Conservation (phyloP, 202 grass and related monocot genomes). For the Panicum virgatum region DNA sequence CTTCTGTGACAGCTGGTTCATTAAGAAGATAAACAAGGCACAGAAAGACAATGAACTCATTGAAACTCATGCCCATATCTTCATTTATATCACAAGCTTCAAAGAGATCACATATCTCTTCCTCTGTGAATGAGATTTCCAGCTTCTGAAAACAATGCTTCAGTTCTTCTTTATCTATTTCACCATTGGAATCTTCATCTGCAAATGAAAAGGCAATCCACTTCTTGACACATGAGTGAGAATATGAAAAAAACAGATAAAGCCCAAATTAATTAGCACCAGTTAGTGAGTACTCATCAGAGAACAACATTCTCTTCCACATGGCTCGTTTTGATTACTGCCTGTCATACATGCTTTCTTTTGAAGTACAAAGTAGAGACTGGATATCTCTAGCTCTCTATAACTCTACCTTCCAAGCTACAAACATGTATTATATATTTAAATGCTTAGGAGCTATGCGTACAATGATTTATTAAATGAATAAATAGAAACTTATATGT, state of each 20-base stretch:
- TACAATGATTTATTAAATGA: neutral
- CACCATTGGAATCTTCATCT: constrained; percentile 98
- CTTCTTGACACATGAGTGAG: neutral
- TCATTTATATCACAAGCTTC: constrained; percentile 92
- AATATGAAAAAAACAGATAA: constrained; percentile 9
- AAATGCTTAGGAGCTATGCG: neutral
- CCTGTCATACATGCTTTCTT: neutral
- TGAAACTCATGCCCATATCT: constrained; percentile 86
- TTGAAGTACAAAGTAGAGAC: neutral
- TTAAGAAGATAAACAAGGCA: constrained; percentile 96
- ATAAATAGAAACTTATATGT: constrained; percentile 1
- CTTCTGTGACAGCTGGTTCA: constrained; percentile 64
- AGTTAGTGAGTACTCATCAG: neutral
- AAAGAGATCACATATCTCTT: constrained; percentile 87
- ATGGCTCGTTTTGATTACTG: neutral
- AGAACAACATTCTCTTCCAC: neutral
- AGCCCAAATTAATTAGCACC: neutral
- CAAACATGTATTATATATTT: neutral
- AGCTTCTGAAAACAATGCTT: constrained; percentile 81
- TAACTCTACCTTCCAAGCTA: neutral
- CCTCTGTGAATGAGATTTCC: constrained; percentile 75
- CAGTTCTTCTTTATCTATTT: constrained; percentile 85
- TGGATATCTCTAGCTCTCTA: neutral
- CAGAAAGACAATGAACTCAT: constrained; percentile 94
- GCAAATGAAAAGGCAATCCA: neutral